A percentile compares a stretch with the other conserved stretches of the same genome.
phyloP scores from a whole-genome alignment of 2,329 filamentous ascomycete species.

The Stagonosporopsis rhizophila region DNA sequence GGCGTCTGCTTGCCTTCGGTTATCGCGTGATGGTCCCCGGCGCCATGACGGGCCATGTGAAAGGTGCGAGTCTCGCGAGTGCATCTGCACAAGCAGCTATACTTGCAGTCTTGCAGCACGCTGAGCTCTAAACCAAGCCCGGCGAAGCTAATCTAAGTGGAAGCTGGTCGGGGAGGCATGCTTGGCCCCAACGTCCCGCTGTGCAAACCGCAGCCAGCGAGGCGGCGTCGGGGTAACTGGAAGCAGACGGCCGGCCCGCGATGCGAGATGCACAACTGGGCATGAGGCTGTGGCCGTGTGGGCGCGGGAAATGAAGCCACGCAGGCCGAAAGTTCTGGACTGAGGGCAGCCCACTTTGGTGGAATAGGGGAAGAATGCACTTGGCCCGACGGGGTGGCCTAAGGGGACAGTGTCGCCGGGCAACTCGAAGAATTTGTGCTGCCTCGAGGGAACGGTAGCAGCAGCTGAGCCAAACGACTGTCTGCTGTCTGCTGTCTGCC shows the following conservation, averaged over 20 bases:
- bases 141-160: conserved; percentile 26
- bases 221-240: conserved; percentile 12
- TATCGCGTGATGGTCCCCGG: conserved; percentile 13
- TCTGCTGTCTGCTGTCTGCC: neutral
- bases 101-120: conserved; percentile 3
- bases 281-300: conserved; percentile 36
- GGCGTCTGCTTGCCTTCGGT: conserved; percentile 13
- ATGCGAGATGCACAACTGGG: conserved; percentile 35
- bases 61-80: conserved; percentile 21
- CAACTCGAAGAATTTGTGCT: conserved; percentile 17
- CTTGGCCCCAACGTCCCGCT: conserved; percentile 21
- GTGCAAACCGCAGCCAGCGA: conserved; percentile 15
- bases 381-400: conserved; percentile 11
- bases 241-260: conserved; percentile 28
- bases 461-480: conserved; percentile 1
- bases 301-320: conserved; percentile 43
- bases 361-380: conserved; percentile 23
- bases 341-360: conserved; percentile 20
- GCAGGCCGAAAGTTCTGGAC: conserved; percentile 29
- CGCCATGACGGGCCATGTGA: neutral
- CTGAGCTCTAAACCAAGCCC: conserved; percentile 19
- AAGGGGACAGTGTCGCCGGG: conserved; percentile 11
- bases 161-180: conserved; percentile 18
- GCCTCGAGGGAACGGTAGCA: conserved; percentile 12
- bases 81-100: conserved; percentile 26